phyloP scores from a whole-genome alignment of 768 basidiomycete species.

The Cantharellus cinnabarinus region DNA sequence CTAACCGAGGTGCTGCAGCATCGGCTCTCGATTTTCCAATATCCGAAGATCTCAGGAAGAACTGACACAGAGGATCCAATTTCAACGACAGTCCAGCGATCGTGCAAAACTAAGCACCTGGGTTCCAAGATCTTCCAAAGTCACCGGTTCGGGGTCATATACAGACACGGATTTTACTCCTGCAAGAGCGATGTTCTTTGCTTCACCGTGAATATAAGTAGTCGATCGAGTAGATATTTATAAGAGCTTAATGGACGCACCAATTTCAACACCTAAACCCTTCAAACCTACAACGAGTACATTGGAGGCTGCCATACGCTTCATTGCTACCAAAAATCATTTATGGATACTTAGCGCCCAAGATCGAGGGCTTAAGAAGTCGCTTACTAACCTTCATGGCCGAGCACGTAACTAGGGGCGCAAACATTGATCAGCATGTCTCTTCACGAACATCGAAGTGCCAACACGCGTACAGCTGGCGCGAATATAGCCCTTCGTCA shows the following conservation, averaged over 20 bases:
- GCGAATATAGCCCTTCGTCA: conserved; percentile 84
- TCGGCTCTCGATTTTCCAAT: conserved; percentile 74
- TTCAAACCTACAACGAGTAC: conserved; percentile 82
- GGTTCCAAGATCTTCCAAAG: conserved; percentile 76
- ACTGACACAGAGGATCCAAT: conserved; percentile 27
- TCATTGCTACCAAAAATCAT: conserved; percentile 61
- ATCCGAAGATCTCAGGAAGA: conserved; percentile 79
- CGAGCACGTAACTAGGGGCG: conserved; percentile 62
- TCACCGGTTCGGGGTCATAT: conserved; percentile 79
- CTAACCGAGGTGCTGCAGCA: conserved; percentile 69
- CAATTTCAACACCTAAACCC: conserved; percentile 91
- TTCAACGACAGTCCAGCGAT: neutral
- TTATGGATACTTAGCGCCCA: conserved; percentile 41
- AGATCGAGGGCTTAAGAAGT: conserved; percentile 84
- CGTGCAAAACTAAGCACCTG: conserved; percentile 35
- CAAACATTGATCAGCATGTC: conserved; percentile 8
- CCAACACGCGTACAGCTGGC: conserved; percentile 52
- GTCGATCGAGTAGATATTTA: neutral
- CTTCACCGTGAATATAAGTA: conserved; percentile 21
- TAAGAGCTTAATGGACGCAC: conserved; percentile 21
- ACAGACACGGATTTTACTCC: conserved; percentile 96
- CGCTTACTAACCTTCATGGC: conserved; percentile 61
- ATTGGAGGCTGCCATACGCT: conserved; percentile 92
- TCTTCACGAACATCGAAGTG: conserved; percentile 1
- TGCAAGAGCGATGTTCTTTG: conserved; percentile 87